Percentiles rank a stretch among this genome's conserved stretches.
Evolutionary conservation across 2,329 filamentous ascomycete genomes (phyloP).

Genomic region (Metarhizium album): DNA sequence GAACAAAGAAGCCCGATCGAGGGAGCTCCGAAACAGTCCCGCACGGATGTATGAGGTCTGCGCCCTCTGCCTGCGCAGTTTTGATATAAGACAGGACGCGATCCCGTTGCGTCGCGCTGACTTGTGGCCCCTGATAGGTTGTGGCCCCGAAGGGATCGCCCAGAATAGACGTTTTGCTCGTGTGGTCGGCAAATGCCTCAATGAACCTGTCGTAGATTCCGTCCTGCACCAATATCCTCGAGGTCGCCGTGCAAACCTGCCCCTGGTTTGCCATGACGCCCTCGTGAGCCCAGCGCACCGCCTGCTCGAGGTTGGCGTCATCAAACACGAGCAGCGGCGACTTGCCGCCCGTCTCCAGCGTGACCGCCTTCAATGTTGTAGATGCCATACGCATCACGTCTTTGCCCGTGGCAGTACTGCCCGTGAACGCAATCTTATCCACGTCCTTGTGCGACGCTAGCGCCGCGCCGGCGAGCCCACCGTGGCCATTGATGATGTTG

Average conservation of each 20-base stretch:
- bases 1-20: slow-evolving; percentile 16
- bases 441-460: slow-evolving; percentile 52
- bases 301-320: slow-evolving; percentile 51
- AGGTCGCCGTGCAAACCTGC: slow-evolving; percentile 50
- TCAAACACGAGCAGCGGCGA: slow-evolving; percentile 48
- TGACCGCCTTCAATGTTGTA: slow-evolving; percentile 47
- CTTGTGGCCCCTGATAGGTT: slow-evolving; percentile 59
- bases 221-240: slow-evolving; percentile 48
- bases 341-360: slow-evolving; percentile 51
- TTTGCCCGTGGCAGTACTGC: slow-evolving; percentile 54
- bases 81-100: slow-evolving; percentile 55
- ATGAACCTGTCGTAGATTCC: slow-evolving; percentile 49
- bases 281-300: slow-evolving; percentile 38
- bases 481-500: slow-evolving; percentile 59
- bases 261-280: slow-evolving; percentile 45
- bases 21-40: slow-evolving; percentile 6
- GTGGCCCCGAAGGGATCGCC: slow-evolving; percentile 53
- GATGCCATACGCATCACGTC: slow-evolving; percentile 61
- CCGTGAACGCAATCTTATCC: slow-evolving; percentile 65
- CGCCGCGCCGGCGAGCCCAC: slow-evolving; percentile 51
- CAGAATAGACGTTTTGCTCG: slow-evolving; percentile 43
- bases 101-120: slow-evolving; percentile 54
- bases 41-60: slow-evolving; percentile 30
- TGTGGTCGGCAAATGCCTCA: slow-evolving; percentile 45
- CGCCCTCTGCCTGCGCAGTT: slow-evolving; percentile 50